Percentiles rank a stretch among this genome's conserved stretches.
phyloP scores from a whole-genome alignment of 2,329 filamentous ascomycete species.

The Fusarium circinatum region DNA sequence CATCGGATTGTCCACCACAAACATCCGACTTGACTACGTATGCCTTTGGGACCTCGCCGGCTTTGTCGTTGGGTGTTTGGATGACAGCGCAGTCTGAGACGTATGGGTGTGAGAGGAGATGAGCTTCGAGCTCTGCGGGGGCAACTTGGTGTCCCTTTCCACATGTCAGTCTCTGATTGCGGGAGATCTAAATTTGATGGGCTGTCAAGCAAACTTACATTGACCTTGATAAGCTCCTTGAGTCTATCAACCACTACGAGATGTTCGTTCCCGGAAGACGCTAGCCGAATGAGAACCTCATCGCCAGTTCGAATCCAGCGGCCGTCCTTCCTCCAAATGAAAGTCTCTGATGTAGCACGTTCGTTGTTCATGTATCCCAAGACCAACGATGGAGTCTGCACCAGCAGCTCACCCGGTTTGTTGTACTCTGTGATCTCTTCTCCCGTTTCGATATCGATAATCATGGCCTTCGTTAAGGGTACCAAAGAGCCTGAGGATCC shows the following conservation, averaged over 20 bases:
- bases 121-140: neutral
- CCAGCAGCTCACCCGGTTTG: rapidly evolving
- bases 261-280: neutral
- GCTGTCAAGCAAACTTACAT: neutral
- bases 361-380: neutral
- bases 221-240: neutral
- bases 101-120: neutral
- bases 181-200: rapidly evolving
- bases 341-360: rapidly evolving
- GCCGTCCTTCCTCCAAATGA: neutral
- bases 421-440: neutral
- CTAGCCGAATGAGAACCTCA: neutral
- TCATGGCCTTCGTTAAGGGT: rapidly evolving
- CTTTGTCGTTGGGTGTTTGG: neutral
- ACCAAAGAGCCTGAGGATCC: neutral
- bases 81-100: neutral
- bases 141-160: neutral
- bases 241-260: rapidly evolving
- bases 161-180: neutral
- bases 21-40: neutral
- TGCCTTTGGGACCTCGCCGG: neutral
- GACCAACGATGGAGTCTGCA: rapidly evolving
- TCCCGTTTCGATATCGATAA: neutral
- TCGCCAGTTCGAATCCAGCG: neutral
- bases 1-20: rapidly evolving